Evolutionary conservation across 805 yeast genomes (phyloP).

Genomic region (Metschnikowia kunwiensis): DNA sequence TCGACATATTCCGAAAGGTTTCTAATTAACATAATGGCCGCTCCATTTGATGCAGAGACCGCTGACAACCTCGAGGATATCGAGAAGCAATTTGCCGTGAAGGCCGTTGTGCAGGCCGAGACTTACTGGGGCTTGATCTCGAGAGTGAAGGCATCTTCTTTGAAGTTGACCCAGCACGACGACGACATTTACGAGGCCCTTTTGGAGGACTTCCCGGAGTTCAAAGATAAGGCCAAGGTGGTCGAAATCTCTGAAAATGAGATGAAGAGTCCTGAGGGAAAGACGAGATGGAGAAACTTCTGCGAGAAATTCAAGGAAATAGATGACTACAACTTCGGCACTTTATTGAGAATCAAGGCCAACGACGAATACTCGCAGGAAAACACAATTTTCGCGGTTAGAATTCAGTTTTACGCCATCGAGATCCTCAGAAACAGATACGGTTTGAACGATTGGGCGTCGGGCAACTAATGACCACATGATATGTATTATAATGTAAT

Average conservation of each 20-base stretch:
- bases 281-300: slow-evolving; percentile 87
- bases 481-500: slow-evolving; percentile 3
- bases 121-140: slow-evolving; percentile 84
- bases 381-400: slow-evolving; percentile 82
- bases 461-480: slow-evolving; percentile 14
- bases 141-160: slow-evolving; percentile 72
- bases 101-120: slow-evolving; percentile 93
- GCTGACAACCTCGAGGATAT: slow-evolving; percentile 96
- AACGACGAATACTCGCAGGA: slow-evolving; percentile 75
- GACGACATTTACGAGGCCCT: slow-evolving; percentile 64
- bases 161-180: slow-evolving; percentile 70
- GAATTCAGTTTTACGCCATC: slow-evolving; percentile 92
- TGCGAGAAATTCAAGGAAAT: slow-evolving; percentile 80
- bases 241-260: slow-evolving; percentile 67
- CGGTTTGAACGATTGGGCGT: slow-evolving; percentile 89
- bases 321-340: slow-evolving; percentile 94
- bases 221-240: slow-evolving; percentile 54
- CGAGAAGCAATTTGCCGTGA: slow-evolving; percentile 96
- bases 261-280: slow-evolving; percentile 76
- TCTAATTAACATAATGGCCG: slow-evolving; percentile 30
- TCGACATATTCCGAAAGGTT: no score
- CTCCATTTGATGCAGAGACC: slow-evolving; percentile 72
- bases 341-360: slow-evolving; percentile 75
- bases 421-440: slow-evolving; percentile 90
- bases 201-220: slow-evolving; percentile 84